These are phyloP conservation scores for Sanghuangporus baumii DNA, from an alignment of 1,284 basidiomycete genomes.

Conservation along the genomic window DNA sequence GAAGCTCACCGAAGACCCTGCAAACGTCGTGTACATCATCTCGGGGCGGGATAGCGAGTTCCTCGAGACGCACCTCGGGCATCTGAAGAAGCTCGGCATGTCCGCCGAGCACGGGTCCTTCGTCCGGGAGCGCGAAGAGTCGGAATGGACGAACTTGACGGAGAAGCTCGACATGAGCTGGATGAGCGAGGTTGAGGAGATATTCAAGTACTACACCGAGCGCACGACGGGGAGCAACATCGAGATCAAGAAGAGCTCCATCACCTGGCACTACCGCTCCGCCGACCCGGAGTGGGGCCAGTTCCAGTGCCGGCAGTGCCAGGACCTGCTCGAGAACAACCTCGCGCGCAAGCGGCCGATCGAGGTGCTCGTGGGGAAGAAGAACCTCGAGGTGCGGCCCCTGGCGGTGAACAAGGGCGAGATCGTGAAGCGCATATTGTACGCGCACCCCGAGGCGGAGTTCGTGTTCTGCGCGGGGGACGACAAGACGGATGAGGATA, in stretches of 20 bases:
- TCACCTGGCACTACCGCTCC: constrained; percentile 97
- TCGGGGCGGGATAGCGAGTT: constrained; percentile 95
- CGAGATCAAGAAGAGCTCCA: constrained; percentile 94
- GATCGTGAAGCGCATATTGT: constrained; percentile 92
- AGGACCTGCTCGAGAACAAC: constrained; percentile 93
- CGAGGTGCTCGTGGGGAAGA: constrained; percentile 93
- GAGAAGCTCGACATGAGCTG: constrained; percentile 93
- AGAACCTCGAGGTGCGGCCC: constrained; percentile 96
- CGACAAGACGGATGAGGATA: constrained; percentile 98
- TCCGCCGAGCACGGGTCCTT: constrained; percentile 97
- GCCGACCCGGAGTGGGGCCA: constrained; percentile 94
- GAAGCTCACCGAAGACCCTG: constrained; percentile 70
- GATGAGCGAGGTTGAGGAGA: constrained; percentile 93
- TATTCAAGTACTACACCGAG: constrained; percentile 97
- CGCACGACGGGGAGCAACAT: constrained; percentile 93
- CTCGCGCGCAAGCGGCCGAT: constrained; percentile 84
- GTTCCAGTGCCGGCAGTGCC: constrained; percentile 95
- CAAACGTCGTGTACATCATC: constrained; percentile 94
- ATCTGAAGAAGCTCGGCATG: constrained; percentile 81
- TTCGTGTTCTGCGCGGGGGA: constrained; percentile 98
- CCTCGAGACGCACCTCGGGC: constrained; percentile 88
- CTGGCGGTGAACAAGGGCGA: constrained; percentile 97
- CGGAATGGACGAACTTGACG: constrained; percentile 86
- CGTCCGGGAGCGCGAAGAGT: constrained; percentile 65
- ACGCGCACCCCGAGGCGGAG: constrained; percentile 88